Evolutionary conservation across 305 asterid genomes (phyloP).

Genomic region (Solanum chacoense): DNA sequence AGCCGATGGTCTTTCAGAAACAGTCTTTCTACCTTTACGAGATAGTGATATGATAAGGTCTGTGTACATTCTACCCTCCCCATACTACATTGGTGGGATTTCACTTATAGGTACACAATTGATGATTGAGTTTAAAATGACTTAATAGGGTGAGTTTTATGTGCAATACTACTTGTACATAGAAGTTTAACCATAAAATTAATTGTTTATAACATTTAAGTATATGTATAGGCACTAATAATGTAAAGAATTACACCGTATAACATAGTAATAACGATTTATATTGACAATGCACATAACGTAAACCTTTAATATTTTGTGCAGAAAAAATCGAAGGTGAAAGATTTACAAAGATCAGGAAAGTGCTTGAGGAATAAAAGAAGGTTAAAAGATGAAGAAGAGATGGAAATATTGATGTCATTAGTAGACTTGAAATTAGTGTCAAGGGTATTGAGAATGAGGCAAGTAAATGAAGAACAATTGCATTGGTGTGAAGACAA

Average conservation of each 20-base stretch:
- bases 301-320: not conserved
- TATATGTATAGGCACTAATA: too few relatives aligned
- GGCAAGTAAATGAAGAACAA: constrained; percentile 53
- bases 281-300: not conserved
- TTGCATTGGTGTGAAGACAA: constrained; percentile 91
- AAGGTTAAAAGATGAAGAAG: constrained; percentile 39
- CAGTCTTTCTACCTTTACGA: not conserved
- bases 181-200: not conserved
- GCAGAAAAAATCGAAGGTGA: constrained; percentile 65
- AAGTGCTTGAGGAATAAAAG: constrained; percentile 39
- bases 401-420: constrained; percentile 64
- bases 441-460: constrained; percentile 80
- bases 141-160: not conserved
- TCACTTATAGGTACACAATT: not conserved
- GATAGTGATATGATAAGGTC: not conserved
- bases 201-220: not conserved
- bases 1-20: not conserved
- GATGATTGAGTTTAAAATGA: not conserved
- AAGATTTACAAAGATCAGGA: constrained; percentile 42
- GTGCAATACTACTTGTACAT: not conserved
- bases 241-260: not conserved
- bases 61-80: not conserved
- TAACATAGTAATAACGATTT: not conserved
- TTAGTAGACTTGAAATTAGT: constrained; percentile 69
- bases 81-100: not conserved